phyloP scores from a whole-genome alignment of 805 yeast genomes.

The Candida boleticola region DNA sequence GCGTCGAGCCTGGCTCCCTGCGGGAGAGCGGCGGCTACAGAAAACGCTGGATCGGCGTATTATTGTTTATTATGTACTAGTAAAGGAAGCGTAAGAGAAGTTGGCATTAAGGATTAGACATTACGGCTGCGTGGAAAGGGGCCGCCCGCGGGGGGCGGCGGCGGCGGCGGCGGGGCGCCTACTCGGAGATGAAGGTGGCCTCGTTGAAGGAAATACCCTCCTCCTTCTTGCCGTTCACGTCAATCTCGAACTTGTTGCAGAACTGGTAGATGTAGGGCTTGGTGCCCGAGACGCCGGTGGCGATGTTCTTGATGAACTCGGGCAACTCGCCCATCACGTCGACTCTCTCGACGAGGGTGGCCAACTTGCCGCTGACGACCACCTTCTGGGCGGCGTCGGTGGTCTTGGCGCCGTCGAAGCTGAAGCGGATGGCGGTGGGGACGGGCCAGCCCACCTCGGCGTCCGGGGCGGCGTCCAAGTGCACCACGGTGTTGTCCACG shows the following conservation, averaged over 20 bases:
- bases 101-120: neutral
- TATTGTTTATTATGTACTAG: neutral
- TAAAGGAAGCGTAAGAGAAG: neutral
- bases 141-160: neutral
- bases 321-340: constrained; percentile 99
- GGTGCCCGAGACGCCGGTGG: constrained; percentile 92
- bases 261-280: constrained; percentile 96
- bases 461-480: constrained; percentile 22
- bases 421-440: constrained; percentile 67
- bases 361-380: constrained; percentile 58
- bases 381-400: constrained; percentile 43
- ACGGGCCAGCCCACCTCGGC: constrained; percentile 83
- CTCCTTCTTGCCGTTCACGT: constrained; percentile 45
- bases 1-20: neutral
- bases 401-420: constrained; percentile 39
- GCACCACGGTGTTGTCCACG: constrained; percentile 61
- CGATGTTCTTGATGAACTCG: constrained; percentile 87
- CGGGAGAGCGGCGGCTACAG: neutral
- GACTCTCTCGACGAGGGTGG: constrained; percentile 75
- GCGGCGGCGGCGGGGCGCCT: constrained; percentile 5
- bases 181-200: constrained; percentile 70
- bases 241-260: constrained; percentile 59
- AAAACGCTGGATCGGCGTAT: neutral
- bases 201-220: constrained; percentile 71
- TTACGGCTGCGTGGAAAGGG: neutral